Percentiles rank a stretch among this genome's conserved stretches.
Conservation (phyloP, 2,329 filamentous ascomycete species). For the Cadophora sp. region DNA sequence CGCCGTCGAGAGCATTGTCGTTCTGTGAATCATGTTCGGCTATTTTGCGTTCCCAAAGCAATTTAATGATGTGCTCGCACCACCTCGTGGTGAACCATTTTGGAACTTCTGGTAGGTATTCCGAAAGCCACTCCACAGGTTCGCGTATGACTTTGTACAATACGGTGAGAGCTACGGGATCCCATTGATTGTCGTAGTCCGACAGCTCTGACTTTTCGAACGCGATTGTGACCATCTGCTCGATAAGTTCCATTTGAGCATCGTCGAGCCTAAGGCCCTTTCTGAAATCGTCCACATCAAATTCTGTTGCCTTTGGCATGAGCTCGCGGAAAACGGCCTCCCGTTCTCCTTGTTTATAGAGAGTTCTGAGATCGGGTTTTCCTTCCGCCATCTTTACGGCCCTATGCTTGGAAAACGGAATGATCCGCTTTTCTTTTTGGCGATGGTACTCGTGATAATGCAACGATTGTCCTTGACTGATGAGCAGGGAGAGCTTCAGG, state of each 20-base stretch:
- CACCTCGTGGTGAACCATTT: slow-evolving; percentile 6
- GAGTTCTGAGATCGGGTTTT: neutral
- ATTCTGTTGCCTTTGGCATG: neutral
- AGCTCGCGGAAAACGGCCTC: neutral
- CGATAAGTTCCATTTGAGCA: neutral
- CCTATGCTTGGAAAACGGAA: no score
- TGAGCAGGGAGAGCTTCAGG: neutral
- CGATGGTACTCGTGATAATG: neutral
- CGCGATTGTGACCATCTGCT: neutral
- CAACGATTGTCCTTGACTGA: neutral
- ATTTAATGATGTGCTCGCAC: slow-evolving; percentile 15
- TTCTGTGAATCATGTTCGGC: neutral
- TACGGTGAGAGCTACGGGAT: neutral
- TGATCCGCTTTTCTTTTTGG: neutral
- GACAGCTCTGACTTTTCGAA: slow-evolving; percentile 11
- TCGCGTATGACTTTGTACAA: neutral
- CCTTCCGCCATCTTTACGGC: neutral
- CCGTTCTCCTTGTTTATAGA: slow-evolving; percentile 8
- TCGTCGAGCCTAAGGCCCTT: neutral
- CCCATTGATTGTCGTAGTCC: neutral
- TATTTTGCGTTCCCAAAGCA: neutral
- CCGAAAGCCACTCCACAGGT: neutral
- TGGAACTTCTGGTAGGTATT: slow-evolving; percentile 4
- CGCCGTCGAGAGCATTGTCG: neutral
- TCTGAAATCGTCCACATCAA: slow-evolving; percentile 2